These are phyloP conservation scores for Sporothrix schenckii DNA, from an alignment of 2,329 filamentous ascomycete genomes.

Conservation along the genomic window DNA sequence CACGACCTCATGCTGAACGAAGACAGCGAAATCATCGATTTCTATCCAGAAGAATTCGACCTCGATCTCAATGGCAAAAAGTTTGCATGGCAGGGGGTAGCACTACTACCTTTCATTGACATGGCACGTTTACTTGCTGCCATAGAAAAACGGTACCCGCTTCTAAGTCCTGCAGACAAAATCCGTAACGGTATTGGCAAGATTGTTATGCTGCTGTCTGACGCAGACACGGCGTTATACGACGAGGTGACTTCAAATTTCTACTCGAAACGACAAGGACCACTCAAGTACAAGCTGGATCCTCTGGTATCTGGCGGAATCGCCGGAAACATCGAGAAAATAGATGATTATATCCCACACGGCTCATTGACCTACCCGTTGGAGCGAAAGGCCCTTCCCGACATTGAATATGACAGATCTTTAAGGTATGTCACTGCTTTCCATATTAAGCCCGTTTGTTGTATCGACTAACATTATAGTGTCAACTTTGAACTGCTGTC, in stretches of 20 bases:
- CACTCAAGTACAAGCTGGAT: slow-evolving; percentile 70
- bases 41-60: slow-evolving; percentile 92
- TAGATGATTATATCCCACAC: slow-evolving; percentile 82
- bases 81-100: slow-evolving; percentile 96
- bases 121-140: slow-evolving; percentile 81
- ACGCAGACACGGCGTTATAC: slow-evolving; percentile 77
- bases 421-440: slow-evolving; percentile 62
- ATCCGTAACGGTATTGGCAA: slow-evolving; percentile 77
- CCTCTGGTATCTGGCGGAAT: slow-evolving; percentile 75
- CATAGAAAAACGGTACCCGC: slow-evolving; percentile 79
- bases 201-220: slow-evolving; percentile 82
- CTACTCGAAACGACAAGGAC: slow-evolving; percentile 84
- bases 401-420: slow-evolving; percentile 82
- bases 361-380: slow-evolving; percentile 78
- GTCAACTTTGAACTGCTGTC: slow-evolving; percentile 84
- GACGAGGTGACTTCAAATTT: slow-evolving; percentile 81
- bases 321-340: slow-evolving; percentile 77
- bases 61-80: slow-evolving; percentile 97
- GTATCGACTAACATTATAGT: slow-evolving; percentile 51
- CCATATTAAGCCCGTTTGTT: neutral
- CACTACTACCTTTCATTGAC: slow-evolving; percentile 92
- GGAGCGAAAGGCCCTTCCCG: slow-evolving; percentile 69
- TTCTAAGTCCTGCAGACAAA: slow-evolving; percentile 74
- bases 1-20: slow-evolving; percentile 86
- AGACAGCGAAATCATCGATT: slow-evolving; percentile 92